Conservation (phyloP, 2,329 filamentous ascomycete genomes). For the Cytospora chrysosperma region DNA sequence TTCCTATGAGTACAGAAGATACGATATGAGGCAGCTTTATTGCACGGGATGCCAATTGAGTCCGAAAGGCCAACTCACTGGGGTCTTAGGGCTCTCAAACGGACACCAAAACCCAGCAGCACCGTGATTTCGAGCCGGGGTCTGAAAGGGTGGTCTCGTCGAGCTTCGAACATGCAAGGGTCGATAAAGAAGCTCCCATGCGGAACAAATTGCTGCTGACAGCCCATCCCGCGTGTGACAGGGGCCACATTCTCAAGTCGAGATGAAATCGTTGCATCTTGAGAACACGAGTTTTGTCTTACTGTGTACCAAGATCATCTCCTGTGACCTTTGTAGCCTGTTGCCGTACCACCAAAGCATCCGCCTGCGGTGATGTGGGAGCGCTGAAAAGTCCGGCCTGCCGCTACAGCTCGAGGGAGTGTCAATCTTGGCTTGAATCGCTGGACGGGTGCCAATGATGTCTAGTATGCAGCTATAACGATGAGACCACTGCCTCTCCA, state of each 20-base stretch:
- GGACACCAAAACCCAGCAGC: not conserved
- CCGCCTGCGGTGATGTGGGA: not conserved
- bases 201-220: not conserved
- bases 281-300: slow-evolving; percentile 1
- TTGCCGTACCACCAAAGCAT: not conserved
- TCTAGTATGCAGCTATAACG: not conserved
- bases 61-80: slow-evolving; percentile 7
- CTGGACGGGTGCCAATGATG: not conserved
- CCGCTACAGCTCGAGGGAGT: not conserved
- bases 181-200: not conserved
- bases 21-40: slow-evolving; percentile 4
- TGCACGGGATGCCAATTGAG: slow-evolving; percentile 5
- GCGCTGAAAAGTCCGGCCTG: not conserved
- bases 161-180: slow-evolving; percentile 8
- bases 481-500: not conserved
- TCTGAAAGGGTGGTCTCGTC: not conserved
- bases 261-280: slow-evolving; percentile 1
- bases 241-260: not conserved
- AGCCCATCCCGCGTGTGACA: slow-evolving; percentile 2
- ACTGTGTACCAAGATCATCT: slow-evolving; percentile 6
- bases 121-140: not conserved
- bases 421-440: not conserved
- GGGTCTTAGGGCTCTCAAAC: not conserved
- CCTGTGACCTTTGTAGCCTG: not conserved
- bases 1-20: not conserved